Evolutionary conservation across 345 rosid genomes (phyloP).

Genomic region (Raphanus sativus): DNA sequence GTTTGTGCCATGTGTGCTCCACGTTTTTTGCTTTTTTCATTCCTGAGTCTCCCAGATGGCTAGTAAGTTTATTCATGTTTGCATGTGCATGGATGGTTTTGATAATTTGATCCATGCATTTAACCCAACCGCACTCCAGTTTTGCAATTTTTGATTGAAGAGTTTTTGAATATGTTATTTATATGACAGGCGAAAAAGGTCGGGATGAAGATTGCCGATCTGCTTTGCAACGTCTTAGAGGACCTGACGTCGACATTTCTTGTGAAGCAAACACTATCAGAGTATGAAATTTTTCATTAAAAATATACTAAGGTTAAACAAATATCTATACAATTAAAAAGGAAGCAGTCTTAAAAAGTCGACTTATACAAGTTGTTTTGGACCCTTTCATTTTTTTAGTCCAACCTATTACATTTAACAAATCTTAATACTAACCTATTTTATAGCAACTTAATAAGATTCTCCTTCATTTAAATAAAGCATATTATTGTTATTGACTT

Average conservation of each 20-base stretch:
- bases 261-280: conserved; percentile 36
- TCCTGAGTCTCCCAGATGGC: conserved; percentile 48
- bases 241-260: conserved; percentile 42
- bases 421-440: too few species aligned
- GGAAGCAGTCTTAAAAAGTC: too few species aligned
- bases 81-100: neutral
- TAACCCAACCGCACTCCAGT: neutral
- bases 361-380: too few species aligned
- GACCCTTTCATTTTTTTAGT: too few species aligned
- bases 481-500: too few species aligned
- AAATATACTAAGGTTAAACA: too few species aligned
- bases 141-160: neutral
- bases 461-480: too few species aligned
- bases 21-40: conserved; percentile 33
- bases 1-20: conserved; percentile 31
- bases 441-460: too few species aligned
- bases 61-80: conserved; percentile 26
- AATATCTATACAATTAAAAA: too few species aligned
- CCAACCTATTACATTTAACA: too few species aligned
- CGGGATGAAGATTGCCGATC: conserved; percentile 37
- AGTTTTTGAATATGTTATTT: neutral
- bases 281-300: conserved; percentile 2
- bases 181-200: conserved; percentile 33
- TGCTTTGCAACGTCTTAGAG: conserved; percentile 42
- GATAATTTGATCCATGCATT: neutral